phyloP scores from a whole-genome alignment of 176 grass and related monocot species.

The Eragrostis nindensis region DNA sequence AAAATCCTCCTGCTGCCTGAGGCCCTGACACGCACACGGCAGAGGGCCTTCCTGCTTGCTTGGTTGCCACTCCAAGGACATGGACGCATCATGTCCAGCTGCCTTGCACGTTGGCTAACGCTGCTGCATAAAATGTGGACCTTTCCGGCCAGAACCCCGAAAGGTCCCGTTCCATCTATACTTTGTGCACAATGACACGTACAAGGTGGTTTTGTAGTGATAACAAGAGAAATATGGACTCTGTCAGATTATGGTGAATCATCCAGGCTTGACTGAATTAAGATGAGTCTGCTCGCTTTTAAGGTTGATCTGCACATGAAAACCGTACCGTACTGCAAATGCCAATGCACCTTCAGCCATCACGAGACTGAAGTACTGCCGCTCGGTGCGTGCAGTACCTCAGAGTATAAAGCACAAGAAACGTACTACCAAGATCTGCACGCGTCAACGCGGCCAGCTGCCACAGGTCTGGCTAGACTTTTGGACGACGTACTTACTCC shows the following conservation, averaged over 20 bases:
- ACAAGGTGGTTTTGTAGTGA: no score
- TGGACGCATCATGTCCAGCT: conserved; percentile 21
- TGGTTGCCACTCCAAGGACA: conserved; percentile 15
- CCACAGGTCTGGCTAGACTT: no score
- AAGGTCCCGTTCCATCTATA: background rate
- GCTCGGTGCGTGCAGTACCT: background rate
- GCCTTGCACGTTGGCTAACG: background rate
- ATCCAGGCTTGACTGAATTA: no score
- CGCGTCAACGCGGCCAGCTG: background rate
- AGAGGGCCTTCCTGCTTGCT: background rate
- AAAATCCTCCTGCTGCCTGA: background rate
- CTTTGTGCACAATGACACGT: background rate
- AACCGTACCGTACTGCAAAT: background rate
- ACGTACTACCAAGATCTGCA: background rate
- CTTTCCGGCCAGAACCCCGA: no score
- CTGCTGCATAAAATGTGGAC: no score
- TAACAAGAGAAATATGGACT: background rate
- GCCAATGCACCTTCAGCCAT: background rate
- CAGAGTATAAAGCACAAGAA: background rate
- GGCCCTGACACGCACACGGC: background rate
- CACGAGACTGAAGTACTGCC: background rate
- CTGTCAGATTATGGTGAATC: background rate
- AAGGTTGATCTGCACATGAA: no score
- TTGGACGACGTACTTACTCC: no score
- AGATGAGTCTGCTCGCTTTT: no score